Conservation (phyloP, 345 rosid species). For the Syzygium jambos region DNA sequence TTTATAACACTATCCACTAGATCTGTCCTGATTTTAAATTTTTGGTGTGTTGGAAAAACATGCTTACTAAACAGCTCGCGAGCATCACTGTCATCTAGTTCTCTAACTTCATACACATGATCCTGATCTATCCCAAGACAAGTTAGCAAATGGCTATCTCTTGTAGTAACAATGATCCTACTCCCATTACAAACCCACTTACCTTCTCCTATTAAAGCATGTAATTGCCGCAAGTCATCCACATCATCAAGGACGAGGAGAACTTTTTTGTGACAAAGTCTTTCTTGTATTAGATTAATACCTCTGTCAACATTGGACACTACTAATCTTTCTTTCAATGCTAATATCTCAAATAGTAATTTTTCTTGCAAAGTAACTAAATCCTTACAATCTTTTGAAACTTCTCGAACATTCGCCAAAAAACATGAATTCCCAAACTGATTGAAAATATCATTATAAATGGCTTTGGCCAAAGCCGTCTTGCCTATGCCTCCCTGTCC, state of each 20-base stretch:
- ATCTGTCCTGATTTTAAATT: accelerated
- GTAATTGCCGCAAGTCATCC: accelerated
- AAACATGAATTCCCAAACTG: neutral
- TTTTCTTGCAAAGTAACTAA: neutral
- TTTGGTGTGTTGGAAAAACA: neutral
- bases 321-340: no score
- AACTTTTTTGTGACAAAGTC: neutral
- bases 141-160: neutral
- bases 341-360: no score
- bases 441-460: neutral
- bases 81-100: accelerated
- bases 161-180: neutral
- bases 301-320: no score
- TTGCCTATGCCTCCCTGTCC: neutral
- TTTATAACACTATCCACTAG: accelerated
- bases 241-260: neutral
- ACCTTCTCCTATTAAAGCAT: neutral
- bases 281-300: neutral
- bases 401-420: neutral
- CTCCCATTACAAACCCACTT: neutral
- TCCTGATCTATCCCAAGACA: neutral
- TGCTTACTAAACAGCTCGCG: accelerated
- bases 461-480: neutral
- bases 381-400: neutral
- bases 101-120: neutral